Evolutionary conservation across 192 early-diverging fungal genomes (phyloP), one percentile per base, ranked within the genome.

Genomic region (Obelidium mucronatum): DNA sequence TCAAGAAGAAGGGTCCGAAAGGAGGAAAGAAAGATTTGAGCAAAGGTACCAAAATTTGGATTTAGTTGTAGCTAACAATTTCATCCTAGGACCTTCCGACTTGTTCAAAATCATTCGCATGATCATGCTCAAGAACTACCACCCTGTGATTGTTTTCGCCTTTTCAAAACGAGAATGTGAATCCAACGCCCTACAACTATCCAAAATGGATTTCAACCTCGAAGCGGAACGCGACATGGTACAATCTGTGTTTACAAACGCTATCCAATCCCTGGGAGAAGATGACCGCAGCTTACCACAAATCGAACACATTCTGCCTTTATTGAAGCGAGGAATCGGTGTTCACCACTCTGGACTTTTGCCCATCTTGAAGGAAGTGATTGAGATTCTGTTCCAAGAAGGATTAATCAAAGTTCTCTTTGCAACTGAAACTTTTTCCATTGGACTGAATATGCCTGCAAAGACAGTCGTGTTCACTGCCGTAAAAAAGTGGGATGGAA

Each of bases 361-460:
- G 59, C 97, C 97, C 17, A 95, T 99, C 66, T 83, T 98, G 59
- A 98, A 98, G 80, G 97, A 98, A 84, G 92, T 95, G 8, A 95
- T 97, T 53, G 97, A 98, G 84, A 94, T 98, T 82, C 84, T 98
- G 52, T 98, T 98, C 84, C 95, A 97, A 78, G 95, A 97, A 82
- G 95, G 95, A n/a, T 79, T 98, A 68, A 80, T 98, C 37, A 98
- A 98, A 82, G 94, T 95, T n/a, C 82, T 98, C 54, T 98, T 98
- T 90, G 97, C 97, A 30, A 98, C 97, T 2, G 97, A 99, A 84
- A 99, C 97, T 0, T 99, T 99, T 80, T 95, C 97, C 30, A 99
- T 99, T 68, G 97, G 97, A 30, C 83, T 99, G 64, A 99, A 99
- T 86, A 99, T 99, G 97, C 97, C 97, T 28, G 96, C 97, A 76